Percentiles rank a stretch among this genome's conserved stretches.
phyloP scores from a whole-genome alignment of 2,329 filamentous ascomycete species.

The Ophiostoma quercus region DNA sequence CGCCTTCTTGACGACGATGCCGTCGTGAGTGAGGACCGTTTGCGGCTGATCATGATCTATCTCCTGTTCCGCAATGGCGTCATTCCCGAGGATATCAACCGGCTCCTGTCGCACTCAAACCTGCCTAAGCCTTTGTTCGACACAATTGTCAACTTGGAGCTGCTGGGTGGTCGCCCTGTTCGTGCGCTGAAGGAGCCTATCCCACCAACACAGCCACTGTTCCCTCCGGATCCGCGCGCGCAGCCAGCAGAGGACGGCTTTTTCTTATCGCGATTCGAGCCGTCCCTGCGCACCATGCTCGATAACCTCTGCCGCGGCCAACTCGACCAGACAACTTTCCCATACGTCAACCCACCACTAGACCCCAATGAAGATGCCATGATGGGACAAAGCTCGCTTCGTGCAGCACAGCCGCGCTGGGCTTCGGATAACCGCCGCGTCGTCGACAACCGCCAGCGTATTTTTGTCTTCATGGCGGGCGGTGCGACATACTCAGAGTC shows the following conservation, averaged over 20 bases:
- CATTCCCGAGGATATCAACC: slow-evolving; percentile 74
- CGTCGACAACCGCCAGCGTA: slow-evolving; percentile 77
- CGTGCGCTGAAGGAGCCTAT: slow-evolving; percentile 69
- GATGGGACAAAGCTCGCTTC: slow-evolving; percentile 66
- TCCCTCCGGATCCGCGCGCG: slow-evolving; percentile 56
- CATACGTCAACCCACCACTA: slow-evolving; percentile 65
- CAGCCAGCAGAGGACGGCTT: slow-evolving; percentile 63
- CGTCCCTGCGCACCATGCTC: slow-evolving; percentile 74
- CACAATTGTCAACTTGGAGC: slow-evolving; percentile 69
- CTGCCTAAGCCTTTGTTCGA: slow-evolving; percentile 69
- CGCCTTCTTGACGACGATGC: slow-evolving; percentile 81
- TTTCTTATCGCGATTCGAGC: slow-evolving; percentile 79
- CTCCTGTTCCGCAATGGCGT: slow-evolving; percentile 81
- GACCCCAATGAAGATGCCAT: slow-evolving; percentile 57
- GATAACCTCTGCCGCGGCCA: slow-evolving; percentile 65
- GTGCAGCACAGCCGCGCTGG: slow-evolving; percentile 92
- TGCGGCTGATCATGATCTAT: slow-evolving; percentile 82
- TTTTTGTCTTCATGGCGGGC: slow-evolving; percentile 92
- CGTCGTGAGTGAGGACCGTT: slow-evolving; percentile 64
- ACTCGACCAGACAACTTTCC: slow-evolving; percentile 62
- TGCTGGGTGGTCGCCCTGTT: slow-evolving; percentile 70
- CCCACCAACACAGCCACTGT: slow-evolving; percentile 60
- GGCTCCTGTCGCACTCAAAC: slow-evolving; percentile 75
- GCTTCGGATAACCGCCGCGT: slow-evolving; percentile 71
- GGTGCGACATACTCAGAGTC: slow-evolving; percentile 92